Evolutionary conservation across 2,329 filamentous ascomycete species (phyloP), one percentile per base, ranked within the genome.

Genomic region (Helotiales sp.): DNA sequence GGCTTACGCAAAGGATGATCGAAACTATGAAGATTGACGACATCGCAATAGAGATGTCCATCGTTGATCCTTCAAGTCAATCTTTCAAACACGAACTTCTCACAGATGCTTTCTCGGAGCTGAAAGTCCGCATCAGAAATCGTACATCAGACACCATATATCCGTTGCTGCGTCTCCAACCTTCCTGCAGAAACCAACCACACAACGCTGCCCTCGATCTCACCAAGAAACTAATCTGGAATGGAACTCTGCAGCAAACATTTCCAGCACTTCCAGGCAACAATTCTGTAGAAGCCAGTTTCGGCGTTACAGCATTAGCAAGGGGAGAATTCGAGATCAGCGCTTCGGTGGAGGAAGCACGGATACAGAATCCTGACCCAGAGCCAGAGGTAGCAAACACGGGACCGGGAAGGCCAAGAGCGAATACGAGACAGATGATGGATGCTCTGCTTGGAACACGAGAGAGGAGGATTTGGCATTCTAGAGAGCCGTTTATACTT

Each of bases 1-100:
- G 89, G 9, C 77, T 97, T 25, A 87, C 82, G 15, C 76, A 85
- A 2, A 82, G 90, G 27, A 96, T 96, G 88, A 86, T 96, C 44
- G 90, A 96, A 61, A 87, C 87, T 0, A 78, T 96, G 68, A 91
- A 86, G 70, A 79, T 96, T 4, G 90, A 95, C 49, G 91, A 96
- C 64, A 73, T 96, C 4, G 86, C 79, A 7, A 85, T 92, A 49
- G 78, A 87, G 13, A 78, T 91, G 13, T 79, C 75, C 0, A 79
- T 91, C 5, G 59, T 69, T 25, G 67, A 63, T 3, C 7, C 52
- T n/a, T 49, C 54, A 5, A 66, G 68, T 9, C 59, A 61, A 1
- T 56, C 57, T 0, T 51, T 51, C 10, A 64, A 61, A 31, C 61
- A 66, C 27, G 62, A 68, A 22, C 66, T 80, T 3, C 65, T 66